phyloP scores from a whole-genome alignment of 106 monocot genomes.

The Apostasia ramifera region DNA sequence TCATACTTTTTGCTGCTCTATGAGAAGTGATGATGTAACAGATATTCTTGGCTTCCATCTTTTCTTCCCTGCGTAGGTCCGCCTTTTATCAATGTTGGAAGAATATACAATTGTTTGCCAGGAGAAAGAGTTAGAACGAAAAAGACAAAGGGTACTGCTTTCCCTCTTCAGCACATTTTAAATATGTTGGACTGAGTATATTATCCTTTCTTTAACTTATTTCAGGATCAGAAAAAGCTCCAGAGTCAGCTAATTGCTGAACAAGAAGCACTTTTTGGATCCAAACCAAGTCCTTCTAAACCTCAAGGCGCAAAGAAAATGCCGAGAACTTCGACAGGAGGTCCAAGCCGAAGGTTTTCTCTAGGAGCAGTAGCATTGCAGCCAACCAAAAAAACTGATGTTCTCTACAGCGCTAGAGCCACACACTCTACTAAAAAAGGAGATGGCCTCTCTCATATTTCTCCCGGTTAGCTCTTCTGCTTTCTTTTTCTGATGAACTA shows the following conservation, averaged over 20 bases:
- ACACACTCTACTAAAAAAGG: conserved; percentile 34
- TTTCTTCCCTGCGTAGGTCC: conserved; percentile 23
- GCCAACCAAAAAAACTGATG: conserved; percentile 22
- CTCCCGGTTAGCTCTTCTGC: conserved; percentile 26
- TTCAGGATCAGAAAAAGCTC: conserved; percentile 62
- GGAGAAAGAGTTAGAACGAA: conserved; percentile 60
- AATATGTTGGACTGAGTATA: no score
- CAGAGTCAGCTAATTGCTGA: conserved; percentile 71
- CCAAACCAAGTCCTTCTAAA: conserved; percentile 66
- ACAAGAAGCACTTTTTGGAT: conserved; percentile 65
- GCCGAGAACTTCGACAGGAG: conserved; percentile 42
- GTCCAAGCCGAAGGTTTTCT: conserved; percentile 42
- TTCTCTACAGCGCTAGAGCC: conserved; percentile 14
- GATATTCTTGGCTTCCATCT: neutral
- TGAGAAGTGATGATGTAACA: neutral
- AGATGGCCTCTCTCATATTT: conserved; percentile 27
- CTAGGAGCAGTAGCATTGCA: conserved; percentile 29
- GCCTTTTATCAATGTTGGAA: conserved; percentile 66
- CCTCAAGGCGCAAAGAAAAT: conserved; percentile 45
- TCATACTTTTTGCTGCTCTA: neutral
- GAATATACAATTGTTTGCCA: conserved; percentile 46
- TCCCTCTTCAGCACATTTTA: neutral
- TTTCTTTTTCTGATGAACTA: no score
- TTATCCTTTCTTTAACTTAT: neutral
- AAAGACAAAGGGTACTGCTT: conserved; percentile 42